These are phyloP conservation scores for Solanum tarijense DNA, from an alignment of 257 asterid species.

Conservation along the genomic window DNA sequence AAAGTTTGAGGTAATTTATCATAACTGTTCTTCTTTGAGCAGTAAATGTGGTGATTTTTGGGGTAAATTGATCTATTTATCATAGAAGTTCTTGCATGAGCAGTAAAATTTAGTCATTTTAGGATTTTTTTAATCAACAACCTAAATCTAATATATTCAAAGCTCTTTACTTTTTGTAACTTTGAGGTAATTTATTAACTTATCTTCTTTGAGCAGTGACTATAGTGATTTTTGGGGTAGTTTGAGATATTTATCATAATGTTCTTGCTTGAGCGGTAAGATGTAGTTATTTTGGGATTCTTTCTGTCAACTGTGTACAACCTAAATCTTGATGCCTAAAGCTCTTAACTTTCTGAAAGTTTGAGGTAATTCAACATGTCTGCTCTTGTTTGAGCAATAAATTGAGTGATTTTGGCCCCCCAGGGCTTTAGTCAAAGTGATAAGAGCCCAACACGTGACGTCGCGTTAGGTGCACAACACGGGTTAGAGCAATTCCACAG, in stretches of 20 bases:
- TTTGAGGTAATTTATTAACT: constrained; percentile 24
- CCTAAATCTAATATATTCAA: constrained; percentile 6
- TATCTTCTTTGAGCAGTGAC: not conserved
- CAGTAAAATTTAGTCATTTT: not conserved
- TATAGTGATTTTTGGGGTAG: not conserved
- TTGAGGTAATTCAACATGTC: not conserved
- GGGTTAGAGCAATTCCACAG: not conserved
- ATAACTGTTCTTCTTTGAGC: not conserved
- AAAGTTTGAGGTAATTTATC: not conserved
- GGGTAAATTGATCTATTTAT: not conserved
- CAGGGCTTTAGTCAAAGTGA: not conserved
- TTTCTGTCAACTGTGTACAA: not conserved
- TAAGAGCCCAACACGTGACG: not conserved
- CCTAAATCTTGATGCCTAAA: not conserved
- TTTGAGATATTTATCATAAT: not conserved
- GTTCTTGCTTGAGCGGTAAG: not conserved
- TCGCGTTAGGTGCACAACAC: not conserved
- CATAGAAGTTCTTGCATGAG: not conserved
- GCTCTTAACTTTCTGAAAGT: not conserved
- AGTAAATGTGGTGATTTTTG: not conserved
- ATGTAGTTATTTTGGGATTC: not conserved
- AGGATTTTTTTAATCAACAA: not conserved
- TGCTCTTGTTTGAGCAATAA: not conserved
- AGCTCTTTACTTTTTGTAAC: constrained; percentile 20
- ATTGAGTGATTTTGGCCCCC: not conserved